Conservation (phyloP, 2,329 filamentous ascomycete genomes). For the Hymenoscyphus linearis region DNA sequence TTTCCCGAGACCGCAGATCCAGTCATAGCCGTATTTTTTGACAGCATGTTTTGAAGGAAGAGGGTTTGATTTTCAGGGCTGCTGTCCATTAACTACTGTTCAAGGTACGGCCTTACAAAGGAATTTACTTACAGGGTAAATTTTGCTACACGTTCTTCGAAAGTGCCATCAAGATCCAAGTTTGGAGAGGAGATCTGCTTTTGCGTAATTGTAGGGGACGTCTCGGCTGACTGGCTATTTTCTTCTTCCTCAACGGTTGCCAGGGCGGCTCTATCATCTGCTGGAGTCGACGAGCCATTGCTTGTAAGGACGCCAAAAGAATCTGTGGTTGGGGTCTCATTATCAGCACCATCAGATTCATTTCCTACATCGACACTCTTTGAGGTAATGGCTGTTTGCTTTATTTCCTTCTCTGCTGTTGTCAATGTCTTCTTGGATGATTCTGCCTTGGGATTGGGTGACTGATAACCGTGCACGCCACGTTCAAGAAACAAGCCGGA, state of each 20-base stretch:
- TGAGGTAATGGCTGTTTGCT: not conserved
- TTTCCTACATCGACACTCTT: not conserved
- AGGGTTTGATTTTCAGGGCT: slow-evolving; percentile 27
- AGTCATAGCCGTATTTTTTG: slow-evolving; percentile 21
- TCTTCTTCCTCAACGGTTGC: slow-evolving; percentile 5
- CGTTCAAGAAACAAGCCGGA: slow-evolving; percentile 14
- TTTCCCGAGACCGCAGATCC: slow-evolving; percentile 27
- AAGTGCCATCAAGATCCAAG: slow-evolving; percentile 10
- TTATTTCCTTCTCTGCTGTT: not conserved
- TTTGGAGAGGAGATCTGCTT: slow-evolving; percentile 15
- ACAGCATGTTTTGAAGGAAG: slow-evolving; percentile 32
- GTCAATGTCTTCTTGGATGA: not conserved
- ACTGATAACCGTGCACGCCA: slow-evolving; percentile 15
- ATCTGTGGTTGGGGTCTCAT: not conserved
- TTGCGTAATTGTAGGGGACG: slow-evolving; percentile 17
- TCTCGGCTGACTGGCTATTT: slow-evolving; percentile 19
- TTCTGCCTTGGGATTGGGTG: slow-evolving; percentile 4
- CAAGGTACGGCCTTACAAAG: not conserved
- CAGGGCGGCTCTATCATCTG: slow-evolving; percentile 2
- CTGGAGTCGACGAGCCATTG: not conserved
- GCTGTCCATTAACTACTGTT: slow-evolving; percentile 1
- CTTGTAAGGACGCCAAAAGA: not conserved
- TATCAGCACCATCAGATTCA: not conserved
- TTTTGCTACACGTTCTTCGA: slow-evolving; percentile 24
- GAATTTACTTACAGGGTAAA: slow-evolving; percentile 22